Evolutionary conservation across 352 stramenopile species (phyloP).

Genomic region (Globisporangium sylvaticum): DNA sequence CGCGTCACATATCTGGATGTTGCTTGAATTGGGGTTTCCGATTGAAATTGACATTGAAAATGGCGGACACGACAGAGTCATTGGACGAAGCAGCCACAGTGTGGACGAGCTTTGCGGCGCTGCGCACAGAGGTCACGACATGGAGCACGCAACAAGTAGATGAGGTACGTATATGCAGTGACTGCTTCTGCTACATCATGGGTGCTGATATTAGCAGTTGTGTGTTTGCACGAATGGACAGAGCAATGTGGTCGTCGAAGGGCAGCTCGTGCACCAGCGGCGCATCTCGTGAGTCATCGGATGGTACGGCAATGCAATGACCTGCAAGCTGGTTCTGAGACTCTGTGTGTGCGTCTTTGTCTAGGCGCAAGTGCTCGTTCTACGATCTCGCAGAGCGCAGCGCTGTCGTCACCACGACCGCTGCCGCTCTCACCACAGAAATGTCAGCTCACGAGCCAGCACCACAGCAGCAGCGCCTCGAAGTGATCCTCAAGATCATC

Average conservation of each 20-base stretch:
- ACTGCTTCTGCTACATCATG: background rate
- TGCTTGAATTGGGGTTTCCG: background rate
- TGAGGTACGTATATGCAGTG: constrained; percentile 12
- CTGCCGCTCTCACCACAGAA: background rate
- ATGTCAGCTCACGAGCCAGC: background rate
- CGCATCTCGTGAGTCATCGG: constrained; percentile 51
- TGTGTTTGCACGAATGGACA: constrained; percentile 8
- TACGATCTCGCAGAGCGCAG: constrained; percentile 49
- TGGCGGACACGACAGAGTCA: too few species aligned
- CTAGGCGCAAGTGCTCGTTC: constrained; percentile 70
- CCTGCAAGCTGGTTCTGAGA: background rate
- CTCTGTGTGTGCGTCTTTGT: background rate
- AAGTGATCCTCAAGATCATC: constrained; percentile 81
- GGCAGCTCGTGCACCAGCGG: constrained; percentile 70
- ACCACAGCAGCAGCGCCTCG: constrained; percentile 35
- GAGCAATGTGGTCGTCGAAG: constrained; percentile 49
- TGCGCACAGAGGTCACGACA: constrained; percentile 32
- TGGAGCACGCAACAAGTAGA: constrained; percentile 21
- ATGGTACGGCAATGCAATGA: background rate
- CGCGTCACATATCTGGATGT: background rate
- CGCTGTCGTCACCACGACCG: background rate
- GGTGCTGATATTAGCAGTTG: background rate
- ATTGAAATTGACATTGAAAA: too few species aligned
- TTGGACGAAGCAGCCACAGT: background rate
- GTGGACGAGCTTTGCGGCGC: constrained; percentile 49